Evolutionary conservation across 768 basidiomycete species (phyloP).

Genomic region (Phanerochaete carnosa): DNA sequence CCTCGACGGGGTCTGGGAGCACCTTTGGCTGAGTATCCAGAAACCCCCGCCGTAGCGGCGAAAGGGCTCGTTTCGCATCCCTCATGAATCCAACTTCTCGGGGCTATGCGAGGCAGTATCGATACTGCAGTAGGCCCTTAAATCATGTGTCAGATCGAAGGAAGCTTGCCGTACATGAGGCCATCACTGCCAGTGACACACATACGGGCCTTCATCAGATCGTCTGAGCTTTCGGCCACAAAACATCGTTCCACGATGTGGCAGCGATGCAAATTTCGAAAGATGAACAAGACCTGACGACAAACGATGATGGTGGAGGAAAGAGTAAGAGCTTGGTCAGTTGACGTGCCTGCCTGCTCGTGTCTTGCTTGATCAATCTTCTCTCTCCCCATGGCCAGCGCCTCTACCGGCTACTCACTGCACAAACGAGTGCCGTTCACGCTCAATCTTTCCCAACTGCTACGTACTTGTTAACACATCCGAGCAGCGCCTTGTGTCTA

Average conservation of each 20-base stretch:
- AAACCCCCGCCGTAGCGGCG: too few relatives aligned
- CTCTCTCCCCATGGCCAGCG: not conserved
- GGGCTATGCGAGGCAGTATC: not conserved
- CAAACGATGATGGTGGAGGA: not conserved
- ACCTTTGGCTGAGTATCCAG: not conserved
- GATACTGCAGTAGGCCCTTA: not conserved
- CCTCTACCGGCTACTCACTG: too few relatives aligned
- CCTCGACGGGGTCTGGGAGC: not conserved
- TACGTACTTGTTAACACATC: too few relatives aligned
- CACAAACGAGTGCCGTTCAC: too few relatives aligned
- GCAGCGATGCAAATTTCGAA: too few relatives aligned
- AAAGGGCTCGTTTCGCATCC: too few relatives aligned
- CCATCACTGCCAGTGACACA: not conserved
- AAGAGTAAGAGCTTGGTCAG: not conserved
- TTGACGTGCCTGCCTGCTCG: not conserved
- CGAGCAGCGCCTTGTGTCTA: too few relatives aligned
- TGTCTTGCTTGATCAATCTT: not conserved
- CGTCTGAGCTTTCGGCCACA: not conserved
- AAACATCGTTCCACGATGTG: not conserved
- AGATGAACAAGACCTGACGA: too few relatives aligned
- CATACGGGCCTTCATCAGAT: not conserved
- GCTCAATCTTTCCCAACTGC: too few relatives aligned
- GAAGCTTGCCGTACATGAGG: not conserved
- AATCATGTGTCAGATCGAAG: not conserved
- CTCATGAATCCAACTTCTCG: not conserved